These are phyloP conservation scores for Pisolithus thermaeus DNA, from an alignment of 1,284 basidiomycete genomes.

Conservation along the genomic window DNA sequence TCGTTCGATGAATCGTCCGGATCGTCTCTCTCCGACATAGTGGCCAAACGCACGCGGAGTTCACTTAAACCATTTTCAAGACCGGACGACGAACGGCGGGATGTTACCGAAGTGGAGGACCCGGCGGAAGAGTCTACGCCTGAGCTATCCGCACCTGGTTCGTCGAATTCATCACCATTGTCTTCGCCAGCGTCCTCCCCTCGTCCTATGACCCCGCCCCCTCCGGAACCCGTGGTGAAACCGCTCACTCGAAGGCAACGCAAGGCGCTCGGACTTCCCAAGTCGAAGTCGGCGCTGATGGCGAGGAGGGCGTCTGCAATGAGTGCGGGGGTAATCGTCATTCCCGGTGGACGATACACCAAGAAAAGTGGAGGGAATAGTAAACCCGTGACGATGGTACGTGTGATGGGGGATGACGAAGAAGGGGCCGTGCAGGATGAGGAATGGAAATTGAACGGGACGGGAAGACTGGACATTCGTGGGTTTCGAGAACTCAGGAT, in stretches of 20 bases:
- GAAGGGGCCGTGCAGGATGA: constrained; percentile 32
- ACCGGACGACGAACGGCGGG: constrained; percentile 13
- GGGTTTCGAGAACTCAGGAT: constrained; percentile 80
- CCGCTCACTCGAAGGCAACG: constrained; percentile 59
- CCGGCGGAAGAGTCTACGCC: constrained; percentile 35
- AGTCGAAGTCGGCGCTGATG: constrained; percentile 32
- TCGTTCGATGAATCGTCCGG: constrained; percentile 60
- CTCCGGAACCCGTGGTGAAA: constrained; percentile 28
- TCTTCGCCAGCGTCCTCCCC: constrained; percentile 40
- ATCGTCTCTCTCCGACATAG: constrained; percentile 37
- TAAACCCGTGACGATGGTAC: constrained; percentile 21
- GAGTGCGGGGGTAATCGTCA: constrained; percentile 48
- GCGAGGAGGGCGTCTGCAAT: constrained; percentile 15
- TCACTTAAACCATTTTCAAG: constrained; percentile 15
- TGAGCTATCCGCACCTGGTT: constrained; percentile 38
- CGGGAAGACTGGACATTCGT: constrained; percentile 69
- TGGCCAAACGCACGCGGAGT: constrained; percentile 39
- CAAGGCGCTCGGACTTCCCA: constrained; percentile 62
- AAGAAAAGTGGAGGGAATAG: constrained; percentile 20
- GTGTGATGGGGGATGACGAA: constrained; percentile 19
- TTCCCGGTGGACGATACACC: constrained; percentile 50
- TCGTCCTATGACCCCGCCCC: constrained; percentile 30
- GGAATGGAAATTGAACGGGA: constrained; percentile 71
- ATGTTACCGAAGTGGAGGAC: constrained; percentile 25
- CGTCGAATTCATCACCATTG: constrained; percentile 33